Base-by-base conservation (phyloP, 2,329 filamentous ascomycete genomes). In the Ascochyta clinopodiicola region DNA sequence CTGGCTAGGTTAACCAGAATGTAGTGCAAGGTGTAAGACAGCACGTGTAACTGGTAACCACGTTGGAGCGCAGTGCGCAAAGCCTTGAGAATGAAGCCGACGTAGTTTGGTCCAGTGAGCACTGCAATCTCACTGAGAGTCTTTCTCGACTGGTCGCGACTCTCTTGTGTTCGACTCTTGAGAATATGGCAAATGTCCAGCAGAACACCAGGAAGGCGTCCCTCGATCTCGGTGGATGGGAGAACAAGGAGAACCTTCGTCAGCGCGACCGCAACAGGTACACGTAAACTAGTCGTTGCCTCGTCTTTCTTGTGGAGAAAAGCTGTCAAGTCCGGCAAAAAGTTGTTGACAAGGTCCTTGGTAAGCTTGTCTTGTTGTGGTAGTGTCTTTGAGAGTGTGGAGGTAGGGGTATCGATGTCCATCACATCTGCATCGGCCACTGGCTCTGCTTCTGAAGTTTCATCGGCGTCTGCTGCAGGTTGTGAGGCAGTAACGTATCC, bases 261-360 rank as follows among this genome's bases (percentile, higher is more conserved):
- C 38, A 94, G 86, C 25, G 95, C 92, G 32, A 97, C 86, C 24
- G 92, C 93, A 5, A 96, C 89, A 0, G 94, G 93, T 31, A 97
- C 89, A 73, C 95, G 91, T 47, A 95, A 86, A 77, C 93, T 96
- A 75, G 99, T 94, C 44, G 92, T 93, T 1, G 92, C 88, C 73
- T 99, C 95, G 61, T 98, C 91, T 75, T 97, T 98, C 67, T 96
- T 88, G 67, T 97, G 93, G 25, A 98, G 84, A 71, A 96, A 95
- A 40, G 87, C 85, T n/a, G 88, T 83, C 29, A 99, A 78, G 17
- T 90, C 85, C 0, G 94, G 92, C 34, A 96, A 78, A 66, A 96
- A 90, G 59, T 88, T 87, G 19, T 86, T 84, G 36, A 85, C 84
- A 47, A 98, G 80, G 63, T 96, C 92, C 1, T 84, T 82, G 15